Base-by-base conservation (phyloP, 441 rosid genomes). In the Adansonia rubrostipa region DNA sequence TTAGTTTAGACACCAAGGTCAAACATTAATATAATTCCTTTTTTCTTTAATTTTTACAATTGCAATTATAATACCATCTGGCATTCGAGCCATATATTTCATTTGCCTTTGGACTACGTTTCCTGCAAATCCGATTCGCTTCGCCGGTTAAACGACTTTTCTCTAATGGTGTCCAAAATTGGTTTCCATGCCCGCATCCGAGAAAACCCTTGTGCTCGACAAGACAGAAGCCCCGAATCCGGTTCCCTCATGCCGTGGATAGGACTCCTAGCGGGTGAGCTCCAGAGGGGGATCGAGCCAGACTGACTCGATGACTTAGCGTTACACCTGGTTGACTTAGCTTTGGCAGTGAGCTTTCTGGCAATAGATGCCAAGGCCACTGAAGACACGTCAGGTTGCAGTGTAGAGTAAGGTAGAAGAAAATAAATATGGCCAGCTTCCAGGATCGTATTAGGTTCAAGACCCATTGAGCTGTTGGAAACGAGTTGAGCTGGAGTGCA, bases 91-190 rank as follows among this genome's bases (percentile, higher is more conserved):
- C 44, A 7, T n/a, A n/a, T n/a, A 5, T 28, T 63, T 4, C 15
- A 6, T 36, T 63, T 13, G 8, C 78, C 22, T 5, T 54, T 40
- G 2, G 54, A 47, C 71, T 72, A 72, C n/a, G 69, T 62, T 73
- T 87, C 86, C 42, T 65, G 85, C 63, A 75, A 47, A 15, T 83
- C 85, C 0, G 87, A 86, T 73, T 88, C 89, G 9, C 83, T 88
- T 79, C 79, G 79, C 24, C 82, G 81, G 63, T 56, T 83, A 62
- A 88, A 83, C 1, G 88, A 86, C 22, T 62, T 75, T 71, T 88
- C 91, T 78, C 77, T 84, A 9, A 88, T 86, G 10, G 89, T 78
- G 57, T 86, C 89, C 81, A 86, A 79, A 54, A 77, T 42, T 4
- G 88, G 89, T 63, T 75, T 83, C 91, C 91, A 88, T 0, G 88